Base-by-base conservation (phyloP, 768 basidiomycete species). In the Naganishia onofrii region DNA sequence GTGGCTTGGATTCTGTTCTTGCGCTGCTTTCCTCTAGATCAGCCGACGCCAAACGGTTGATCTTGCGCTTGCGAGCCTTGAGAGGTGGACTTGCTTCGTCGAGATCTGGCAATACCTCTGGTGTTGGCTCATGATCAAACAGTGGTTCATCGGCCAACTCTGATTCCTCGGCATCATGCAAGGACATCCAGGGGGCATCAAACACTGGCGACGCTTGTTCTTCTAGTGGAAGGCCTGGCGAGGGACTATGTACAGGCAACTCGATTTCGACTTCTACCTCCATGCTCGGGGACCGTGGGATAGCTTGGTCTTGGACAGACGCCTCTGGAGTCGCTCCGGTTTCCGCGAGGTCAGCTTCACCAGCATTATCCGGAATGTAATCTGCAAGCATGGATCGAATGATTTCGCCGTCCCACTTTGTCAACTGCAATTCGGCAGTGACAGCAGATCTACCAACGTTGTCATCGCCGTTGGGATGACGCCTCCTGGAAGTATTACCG, bases 251-350 rank as follows among this genome's bases (percentile, higher is more conserved):
- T n/a, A 51, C 34, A 42, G 57, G 60, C 60, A 44, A 44, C 17
- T 63, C 60, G 23, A 63, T 26, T 13, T 63, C 38, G 38, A 63
- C 28, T 63, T 63, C 60, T 3, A 63, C 60, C 23, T 63, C 60
- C 60, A 44, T 9, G 23, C 48, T 12, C 23, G n/a, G n/a, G 21
- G 48, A 51, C 12, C 6, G 48, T 12, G 5, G 48, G 13, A 51
- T 12, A 51, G 3, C 23, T 7, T 21, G n/a, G 3, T 44, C 42
- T 13, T 26, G 23, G 17, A 10, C 3, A 6, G 23, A 42, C 38
- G 60, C 38, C 10, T 26, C 38, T 38, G 34, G 9, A 31, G 57
- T 3, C 12, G 13, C 34, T 13, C 3, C 7, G 13, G 42, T 3
- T n/a, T 42, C 60, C 15, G 23, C 38, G 17, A 63, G 21, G 17